Base-by-base conservation (phyloP, 2,329 filamentous ascomycete species). In the Canariomyces notabilis region DNA sequence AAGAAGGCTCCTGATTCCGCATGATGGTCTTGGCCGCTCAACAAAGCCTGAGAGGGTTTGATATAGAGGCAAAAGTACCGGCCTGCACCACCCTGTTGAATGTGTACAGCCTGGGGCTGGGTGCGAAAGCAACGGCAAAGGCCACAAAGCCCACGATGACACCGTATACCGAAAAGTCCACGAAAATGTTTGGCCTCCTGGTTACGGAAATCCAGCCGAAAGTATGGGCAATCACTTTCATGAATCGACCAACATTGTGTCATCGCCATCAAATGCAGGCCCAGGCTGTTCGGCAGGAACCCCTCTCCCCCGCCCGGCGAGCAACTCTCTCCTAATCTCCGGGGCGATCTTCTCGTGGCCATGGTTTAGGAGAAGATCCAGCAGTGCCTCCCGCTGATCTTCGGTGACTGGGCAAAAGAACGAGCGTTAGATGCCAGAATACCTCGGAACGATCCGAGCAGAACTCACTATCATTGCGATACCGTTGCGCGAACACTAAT, bases 331-430 rank as follows among this genome's bases (percentile, higher is more conserved):
- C 57, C 93, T 75, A 20, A 97, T 87, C 64, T 97, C 93, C 0
- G 93, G 89, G 0, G 89, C 89, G 54, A 98, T 96, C 50, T 84
- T 80, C 51, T 83, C 82, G 68, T 98, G 93, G 0, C 90, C 90
- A 51, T 91, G 82, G 4, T 82, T 83, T 35, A 95, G 73, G 15
- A 98, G 72, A 49, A 98, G 68, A 68, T 98, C 93, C 5, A 98
- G 71, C 41, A 98, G 69, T 1, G 89, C 87, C 68, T 98, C 91
- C 57, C 88, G 73, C 70, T 93, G 88, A 60, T 94, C 88, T 63
- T 93, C 88, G 1, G 87, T 91, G 59, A 94, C 56, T 88, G 62
- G 8, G 35, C 6, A 35, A 6, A n/a, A 14, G 21, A 23, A 42
- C 56, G 41, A 59, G 50, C 38, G 53, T 34, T 26, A 7, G n/a